Base-by-base conservation (phyloP, 2,329 filamentous ascomycete species). In the Zymoseptoria tritici region DNA sequence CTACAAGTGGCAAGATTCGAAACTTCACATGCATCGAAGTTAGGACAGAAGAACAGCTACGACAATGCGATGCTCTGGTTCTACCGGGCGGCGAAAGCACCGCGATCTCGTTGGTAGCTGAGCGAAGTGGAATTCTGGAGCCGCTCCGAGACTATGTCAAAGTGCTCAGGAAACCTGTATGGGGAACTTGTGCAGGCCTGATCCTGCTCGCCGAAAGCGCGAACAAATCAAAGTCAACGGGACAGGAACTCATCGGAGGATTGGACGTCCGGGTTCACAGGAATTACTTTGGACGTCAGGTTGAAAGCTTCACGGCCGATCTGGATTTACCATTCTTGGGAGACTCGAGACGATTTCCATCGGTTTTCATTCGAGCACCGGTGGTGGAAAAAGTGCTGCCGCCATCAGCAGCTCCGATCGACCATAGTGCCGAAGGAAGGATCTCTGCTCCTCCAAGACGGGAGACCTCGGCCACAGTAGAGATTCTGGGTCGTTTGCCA, bases 31-130 rank as follows among this genome's bases (percentile, higher is more conserved):
- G 94, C 71, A 80, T 88, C 64, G 87, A 96, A 74, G 90, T 97
- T 53, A 87, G 93, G 60, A 97, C 87, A 6, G 77, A 84, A 2
- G 77, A 79, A 6, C 83, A 96, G 69, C 81, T 99, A 31, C 77
- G 81, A 4, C 74, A 73, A 66, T 97, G 92, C 76, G 85, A 93
- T 74, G 93, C 85, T 24, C 82, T 99, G 51, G 85, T 99, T 71
- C 85, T 99, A 53, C 94, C 94, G 2, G 94, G 94, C 56, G 94
- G 94, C 62, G 94, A 99, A 75, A 96, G 91, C 76, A 97, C 94
- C 1, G 88, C 93, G 3, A 95, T 99, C 67, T 90, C 91, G 9
- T 82, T 97, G 29, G 89, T 97, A 16, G 94, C 94, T 3, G 85
- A 85, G 21, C 84, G 92, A 64, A 91, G 89, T 0, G 86, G 87